Conservation (phyloP, 345 rosid genomes). For the Bruguiera parviflora region DNA sequence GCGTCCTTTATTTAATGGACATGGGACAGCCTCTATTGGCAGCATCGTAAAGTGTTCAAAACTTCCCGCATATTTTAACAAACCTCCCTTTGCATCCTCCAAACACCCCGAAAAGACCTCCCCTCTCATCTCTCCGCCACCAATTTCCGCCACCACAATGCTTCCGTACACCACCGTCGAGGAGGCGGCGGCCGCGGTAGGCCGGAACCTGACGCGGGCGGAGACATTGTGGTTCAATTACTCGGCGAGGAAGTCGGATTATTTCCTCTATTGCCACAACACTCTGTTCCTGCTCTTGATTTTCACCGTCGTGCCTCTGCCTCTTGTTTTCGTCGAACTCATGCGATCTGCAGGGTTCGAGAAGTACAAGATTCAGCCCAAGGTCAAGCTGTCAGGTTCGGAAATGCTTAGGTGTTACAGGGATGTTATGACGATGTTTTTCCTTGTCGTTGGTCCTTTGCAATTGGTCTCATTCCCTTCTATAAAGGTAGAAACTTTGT, state of each 20-base stretch:
- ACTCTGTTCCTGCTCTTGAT: constrained; percentile 61
- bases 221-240: constrained; percentile 84
- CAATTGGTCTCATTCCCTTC: constrained; percentile 85
- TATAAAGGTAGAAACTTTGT: constrained; percentile 44
- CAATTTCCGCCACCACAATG: constrained; percentile 39
- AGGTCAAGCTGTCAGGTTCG: constrained; percentile 48
- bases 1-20: no score
- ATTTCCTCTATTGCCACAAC: constrained; percentile 80
- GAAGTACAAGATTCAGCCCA: constrained; percentile 83
- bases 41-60: constrained; percentile 9
- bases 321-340: constrained; percentile 49
- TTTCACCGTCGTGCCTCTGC: constrained; percentile 74
- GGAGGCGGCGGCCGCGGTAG: constrained; percentile 62
- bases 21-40: neutral
- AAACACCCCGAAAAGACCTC: no score
- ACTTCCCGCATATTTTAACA: constrained; percentile 34
- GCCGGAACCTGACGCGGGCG: constrained; percentile 63
- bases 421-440: constrained; percentile 72
- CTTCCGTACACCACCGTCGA: constrained; percentile 60
- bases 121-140: neutral
- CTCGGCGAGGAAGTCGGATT: constrained; percentile 77
- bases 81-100: neutral
- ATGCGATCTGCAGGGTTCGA: constrained; percentile 49
- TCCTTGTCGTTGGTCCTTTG: constrained; percentile 77
- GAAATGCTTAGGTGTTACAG: constrained; percentile 71